Base-by-base conservation (phyloP, 164 flowering plant species). In the Kalanchoe fedtschenkoi region DNA sequence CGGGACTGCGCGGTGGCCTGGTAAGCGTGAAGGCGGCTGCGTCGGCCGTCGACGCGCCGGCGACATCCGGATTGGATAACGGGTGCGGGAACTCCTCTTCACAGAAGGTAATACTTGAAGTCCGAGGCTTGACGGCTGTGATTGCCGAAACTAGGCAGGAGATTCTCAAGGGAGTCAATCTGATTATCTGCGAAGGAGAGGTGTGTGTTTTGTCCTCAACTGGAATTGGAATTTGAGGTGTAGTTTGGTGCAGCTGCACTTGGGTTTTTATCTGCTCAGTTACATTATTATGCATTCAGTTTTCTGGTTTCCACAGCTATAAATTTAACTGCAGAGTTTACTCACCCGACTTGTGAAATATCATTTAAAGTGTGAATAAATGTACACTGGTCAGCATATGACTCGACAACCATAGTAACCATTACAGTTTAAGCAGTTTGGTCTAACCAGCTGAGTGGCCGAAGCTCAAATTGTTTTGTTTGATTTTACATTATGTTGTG, bases 81-180 rank as follows among this genome's bases (percentile, higher is more conserved):
- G 47, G 53, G 10, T 19, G 2, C 22, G 53, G 53, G 22, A 28
- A 13, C 22, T 3, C 1, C 7, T 24, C 2, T 46, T 3, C 24
- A 1, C 7, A 21, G 11, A 46, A 46, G 21, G 53, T 46, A 7
- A 28, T 46, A 28, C 95, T 95, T 5, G 83, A 93, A 70, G 97
- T 93, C 54, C 84, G 66, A 55, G 89, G 79, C 66, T 77, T 90
- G 63, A 81, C 76, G 41, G 97, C 97, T 13, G 92, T 84, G 42
- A 77, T 85, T 62, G 69, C 81, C 0, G 95, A 85, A 39, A 57
- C 96, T 26, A 72, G 64, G 68, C 78, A 73, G 71, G 72, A 81
- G 51, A 84, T 93, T 63, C 84, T 93, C 56, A 82, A 80, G 46
- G 97, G 99, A 42, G 84, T 93, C 1, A 79, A 88, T 68, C 83